phyloP scores from a whole-genome alignment of 2,329 filamentous ascomycete genomes.

The Hirsutella thompsonii region DNA sequence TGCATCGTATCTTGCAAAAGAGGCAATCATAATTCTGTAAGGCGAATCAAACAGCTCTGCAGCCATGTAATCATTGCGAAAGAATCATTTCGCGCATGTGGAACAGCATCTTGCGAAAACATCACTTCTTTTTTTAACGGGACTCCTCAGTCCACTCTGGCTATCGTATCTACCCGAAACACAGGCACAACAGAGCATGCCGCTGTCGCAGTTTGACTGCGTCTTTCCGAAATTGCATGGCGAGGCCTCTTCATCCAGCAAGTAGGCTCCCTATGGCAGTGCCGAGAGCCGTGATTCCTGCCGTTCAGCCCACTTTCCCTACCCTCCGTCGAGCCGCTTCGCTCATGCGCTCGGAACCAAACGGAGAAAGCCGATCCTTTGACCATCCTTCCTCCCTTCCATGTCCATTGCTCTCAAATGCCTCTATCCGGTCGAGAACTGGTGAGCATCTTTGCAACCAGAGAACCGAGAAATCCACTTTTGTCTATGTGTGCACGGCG shows the following conservation, averaged over 20 bases:
- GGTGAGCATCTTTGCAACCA: slow-evolving; percentile 27
- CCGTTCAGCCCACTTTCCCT: slow-evolving; percentile 23
- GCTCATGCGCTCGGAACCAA: slow-evolving; percentile 22
- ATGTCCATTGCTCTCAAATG: slow-evolving; percentile 19
- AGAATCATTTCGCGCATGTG: no score
- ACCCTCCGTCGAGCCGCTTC: slow-evolving; percentile 24
- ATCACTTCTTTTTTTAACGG: slow-evolving; percentile 21
- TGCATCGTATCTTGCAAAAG: no score
- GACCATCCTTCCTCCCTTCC: slow-evolving; percentile 18
- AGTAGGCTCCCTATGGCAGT: slow-evolving; percentile 8
- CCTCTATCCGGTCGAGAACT: slow-evolving; percentile 18
- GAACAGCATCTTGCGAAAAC: neutral
- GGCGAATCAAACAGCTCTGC: no score
- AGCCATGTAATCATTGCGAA: no score
- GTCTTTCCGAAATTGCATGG: slow-evolving; percentile 3
- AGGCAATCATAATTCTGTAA: no score
- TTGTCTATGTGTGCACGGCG: slow-evolving; percentile 45
- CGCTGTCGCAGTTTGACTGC: slow-evolving; percentile 2
- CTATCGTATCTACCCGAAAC: slow-evolving; percentile 12
- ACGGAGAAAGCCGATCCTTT: slow-evolving; percentile 20
- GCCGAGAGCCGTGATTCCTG: slow-evolving; percentile 16
- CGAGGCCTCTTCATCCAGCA: slow-evolving; percentile 8
- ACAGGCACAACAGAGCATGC: slow-evolving; percentile 7
- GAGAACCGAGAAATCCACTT: slow-evolving; percentile 53
- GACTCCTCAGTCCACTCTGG: slow-evolving; percentile 29